phyloP scores from a whole-genome alignment of 192 early-diverging fungal species.

The Umbelopsis isabellina region DNA sequence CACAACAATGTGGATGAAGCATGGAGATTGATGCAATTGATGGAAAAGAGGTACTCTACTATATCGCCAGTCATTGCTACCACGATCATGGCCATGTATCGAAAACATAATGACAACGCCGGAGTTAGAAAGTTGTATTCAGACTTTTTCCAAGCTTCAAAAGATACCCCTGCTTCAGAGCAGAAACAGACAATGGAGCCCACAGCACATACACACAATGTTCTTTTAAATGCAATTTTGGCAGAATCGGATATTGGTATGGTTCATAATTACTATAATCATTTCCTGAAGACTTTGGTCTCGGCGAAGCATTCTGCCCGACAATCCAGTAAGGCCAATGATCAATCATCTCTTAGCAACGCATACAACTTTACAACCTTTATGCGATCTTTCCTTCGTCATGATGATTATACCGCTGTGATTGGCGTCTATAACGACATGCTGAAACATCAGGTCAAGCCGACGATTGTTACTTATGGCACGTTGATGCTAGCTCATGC shows the following conservation, averaged over 20 bases:
- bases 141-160: slow-evolving; percentile 26
- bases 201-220: slow-evolving; percentile 28
- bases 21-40: slow-evolving; percentile 36
- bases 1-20: slow-evolving; percentile 37
- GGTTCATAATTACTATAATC: slow-evolving; percentile 27
- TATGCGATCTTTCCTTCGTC: slow-evolving; percentile 42
- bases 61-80: slow-evolving; percentile 30
- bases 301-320: not conserved
- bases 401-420: slow-evolving; percentile 28
- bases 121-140: slow-evolving; percentile 31
- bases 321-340: not conserved
- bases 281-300: slow-evolving; percentile 10
- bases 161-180: not conserved
- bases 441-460: slow-evolving; percentile 25
- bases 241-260: slow-evolving; percentile 11
- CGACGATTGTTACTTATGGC: slow-evolving; percentile 38
- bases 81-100: slow-evolving; percentile 38
- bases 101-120: slow-evolving; percentile 32
- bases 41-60: slow-evolving; percentile 28
- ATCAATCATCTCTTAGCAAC: not conserved
- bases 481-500: slow-evolving; percentile 46
- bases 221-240: slow-evolving; percentile 37
- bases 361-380: slow-evolving; percentile 42
- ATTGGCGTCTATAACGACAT: slow-evolving; percentile 41
- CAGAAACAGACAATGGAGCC: slow-evolving; percentile 16